A percentile compares a stretch with the other conserved stretches of the same genome.
Evolutionary conservation across 192 early-diverging fungal genomes (phyloP).

Genomic region (Backusella tuberculispora): DNA sequence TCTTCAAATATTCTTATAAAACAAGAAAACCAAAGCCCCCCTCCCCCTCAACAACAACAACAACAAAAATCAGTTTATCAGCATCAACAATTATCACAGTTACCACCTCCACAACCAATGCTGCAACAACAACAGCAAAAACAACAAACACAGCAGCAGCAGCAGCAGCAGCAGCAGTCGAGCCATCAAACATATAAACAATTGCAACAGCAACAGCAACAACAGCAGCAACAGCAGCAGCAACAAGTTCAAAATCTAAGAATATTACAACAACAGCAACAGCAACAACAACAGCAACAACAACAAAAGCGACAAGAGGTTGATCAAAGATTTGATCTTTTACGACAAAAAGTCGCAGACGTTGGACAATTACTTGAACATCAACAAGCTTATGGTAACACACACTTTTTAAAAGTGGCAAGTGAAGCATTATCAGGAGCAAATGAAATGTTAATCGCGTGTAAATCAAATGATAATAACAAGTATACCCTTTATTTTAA

Average conservation of each 20-base stretch:
- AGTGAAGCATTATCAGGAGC: conserved; percentile 32
- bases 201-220: not conserved
- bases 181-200: not conserved
- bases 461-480: conserved; percentile 9
- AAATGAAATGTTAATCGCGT: conserved; percentile 36
- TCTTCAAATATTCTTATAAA: conserved; percentile 13
- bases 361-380: conserved; percentile 31
- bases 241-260: conserved; percentile 13
- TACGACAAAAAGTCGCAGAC: conserved; percentile 26
- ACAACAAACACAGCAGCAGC: not conserved
- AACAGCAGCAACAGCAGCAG: conserved; percentile 2
- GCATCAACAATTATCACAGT: not conserved
- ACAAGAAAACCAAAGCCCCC: not conserved
- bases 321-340: conserved; percentile 31
- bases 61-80: conserved; percentile 2
- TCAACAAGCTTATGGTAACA: conserved; percentile 30
- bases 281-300: not conserved
- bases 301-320: conserved; percentile 26
- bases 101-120: not conserved
- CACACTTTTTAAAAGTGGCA: conserved; percentile 34
- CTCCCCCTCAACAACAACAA: conserved; percentile 17
- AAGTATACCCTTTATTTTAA: not conserved
- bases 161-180: not conserved
- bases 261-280: not conserved
- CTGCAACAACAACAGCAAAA: not conserved